A percentile compares a stretch with the other conserved stretches of the same genome.
These are phyloP conservation scores for Candida boidinii DNA, from an alignment of 805 yeast species.

Conservation along the genomic window DNA sequence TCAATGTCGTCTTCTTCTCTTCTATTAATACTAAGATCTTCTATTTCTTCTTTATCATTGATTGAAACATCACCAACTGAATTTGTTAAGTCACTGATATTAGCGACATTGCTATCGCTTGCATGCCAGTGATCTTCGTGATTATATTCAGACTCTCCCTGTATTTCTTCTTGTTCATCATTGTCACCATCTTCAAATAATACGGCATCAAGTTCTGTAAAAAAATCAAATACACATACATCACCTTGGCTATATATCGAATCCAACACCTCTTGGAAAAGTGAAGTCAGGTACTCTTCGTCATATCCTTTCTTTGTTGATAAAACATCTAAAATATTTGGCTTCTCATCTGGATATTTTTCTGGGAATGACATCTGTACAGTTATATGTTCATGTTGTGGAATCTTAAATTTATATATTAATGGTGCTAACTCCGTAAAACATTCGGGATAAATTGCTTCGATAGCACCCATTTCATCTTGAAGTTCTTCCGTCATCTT, in stretches of 20 bases:
- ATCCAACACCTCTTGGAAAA: slow-evolving; percentile 43
- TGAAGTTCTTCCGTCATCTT: slow-evolving; percentile 34
- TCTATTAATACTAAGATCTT: slow-evolving; percentile 2
- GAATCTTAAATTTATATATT: slow-evolving; percentile 40
- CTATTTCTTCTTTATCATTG: slow-evolving; percentile 1
- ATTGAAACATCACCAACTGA: not conserved
- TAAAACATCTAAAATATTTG: slow-evolving; percentile 52
- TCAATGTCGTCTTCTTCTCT: slow-evolving; percentile 4
- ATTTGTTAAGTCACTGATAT: not conserved
- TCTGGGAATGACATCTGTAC: slow-evolving; percentile 69
- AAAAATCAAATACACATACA: slow-evolving; percentile 75
- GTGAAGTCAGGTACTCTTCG: slow-evolving; percentile 37
- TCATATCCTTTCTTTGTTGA: slow-evolving; percentile 23
- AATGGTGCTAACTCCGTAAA: slow-evolving; percentile 29
- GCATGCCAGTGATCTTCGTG: slow-evolving; percentile 16
- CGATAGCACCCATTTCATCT: slow-evolving; percentile 76
- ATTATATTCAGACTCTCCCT: too few relatives aligned
- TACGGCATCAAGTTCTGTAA: slow-evolving; percentile 56
- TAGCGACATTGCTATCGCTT: slow-evolving; percentile 7
- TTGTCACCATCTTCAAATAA: slow-evolving; percentile 29
- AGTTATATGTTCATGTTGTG: slow-evolving; percentile 52
- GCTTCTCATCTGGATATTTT: slow-evolving; percentile 58
- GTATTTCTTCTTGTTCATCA: slow-evolving; percentile 15
- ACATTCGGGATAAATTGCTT: slow-evolving; percentile 77
- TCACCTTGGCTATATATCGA: slow-evolving; percentile 47